Evolutionary conservation across 1,139 yeast species (phyloP), one percentile per base, ranked within the genome.

Genomic region (Spathaspora sp.): DNA sequence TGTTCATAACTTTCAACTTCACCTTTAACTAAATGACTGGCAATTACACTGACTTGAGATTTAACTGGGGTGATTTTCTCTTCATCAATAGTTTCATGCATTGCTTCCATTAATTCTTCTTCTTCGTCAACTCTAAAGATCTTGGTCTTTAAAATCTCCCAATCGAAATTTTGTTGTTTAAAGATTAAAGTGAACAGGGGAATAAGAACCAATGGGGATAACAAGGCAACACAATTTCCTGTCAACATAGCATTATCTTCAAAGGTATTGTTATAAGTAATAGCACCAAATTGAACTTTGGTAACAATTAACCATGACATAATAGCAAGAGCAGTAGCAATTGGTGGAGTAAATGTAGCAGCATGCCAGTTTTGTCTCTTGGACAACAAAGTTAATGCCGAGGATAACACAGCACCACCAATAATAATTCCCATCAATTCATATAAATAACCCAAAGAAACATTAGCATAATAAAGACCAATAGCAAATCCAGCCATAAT

Each of bases 381-480:
- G 72, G 93, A 87, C 56, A 88, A 77, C 46, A 90, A 68, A 0
- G 95, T 82, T 55, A 86, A 66, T 3, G 86, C 80, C 17, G 88
- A 80, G 6, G 96, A 95, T 42, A 88, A 65, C 5, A 90, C 96
- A 20, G 91, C 96, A 47, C 95, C 83, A 23, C 95, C 86, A 55
- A 90, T 88, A 43, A 90, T 82, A 47, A 88, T 80, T 44, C 96
- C 96, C 90, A 89, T 89, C 52, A 90, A 72, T 63, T 89, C 89
- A 61, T 87, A 87, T 45, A 90, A 74, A 66, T 85, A 87, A 13
- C 96, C 96, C 88, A 90, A 85, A 25, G 89, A 80, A 43, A 89
- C 84, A 16, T 85, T 86, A 20, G 93, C 96, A 56, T 89, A 87
- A 65, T 80, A 80, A 46, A 89, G 74, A 7, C 96, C 96, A 56